Conservation (phyloP, 1,139 yeast genomes). For the Maudiozyma humilis region DNA sequence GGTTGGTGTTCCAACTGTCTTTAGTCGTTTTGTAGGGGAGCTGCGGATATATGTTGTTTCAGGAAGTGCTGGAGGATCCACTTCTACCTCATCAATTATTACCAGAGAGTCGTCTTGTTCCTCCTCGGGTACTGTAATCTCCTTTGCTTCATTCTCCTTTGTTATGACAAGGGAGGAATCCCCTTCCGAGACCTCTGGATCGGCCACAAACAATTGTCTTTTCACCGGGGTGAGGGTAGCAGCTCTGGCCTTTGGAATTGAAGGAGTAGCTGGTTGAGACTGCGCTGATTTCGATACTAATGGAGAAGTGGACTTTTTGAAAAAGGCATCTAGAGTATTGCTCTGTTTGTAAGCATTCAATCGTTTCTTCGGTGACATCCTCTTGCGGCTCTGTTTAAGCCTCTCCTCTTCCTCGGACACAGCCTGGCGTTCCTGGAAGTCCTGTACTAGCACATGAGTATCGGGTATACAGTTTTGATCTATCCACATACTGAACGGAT, state of each 20-base stretch:
- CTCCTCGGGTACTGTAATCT: too few relatives aligned
- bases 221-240: too few relatives aligned
- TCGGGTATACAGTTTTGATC: conserved; percentile 20
- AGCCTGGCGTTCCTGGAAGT: conserved; percentile 9
- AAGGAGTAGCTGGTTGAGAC: too few relatives aligned
- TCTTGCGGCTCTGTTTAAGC: conserved; percentile 1
- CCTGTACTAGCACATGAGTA: conserved; percentile 12
- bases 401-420: conserved; percentile 1
- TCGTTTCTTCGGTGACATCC: conserved; percentile 9
- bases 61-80: neutral
- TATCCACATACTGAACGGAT: conserved; percentile 20
- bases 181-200: too few relatives aligned
- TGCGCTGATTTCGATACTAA: too few relatives aligned
- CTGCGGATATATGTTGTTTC: neutral
- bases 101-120: conserved; percentile 18
- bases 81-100: conserved; percentile 15
- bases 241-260: too few relatives aligned
- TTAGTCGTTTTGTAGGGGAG: conserved; percentile 5
- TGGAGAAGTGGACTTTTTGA: conserved; percentile 7
- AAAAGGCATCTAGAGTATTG: conserved; percentile 22
- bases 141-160: too few relatives aligned
- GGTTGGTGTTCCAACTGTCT: too few relatives aligned
- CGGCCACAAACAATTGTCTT: too few relatives aligned
- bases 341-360: conserved; percentile 14
- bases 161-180: too few relatives aligned